These are phyloP conservation scores for Fusarium papillatum DNA, from an alignment of 2,329 filamentous ascomycete species.

Conservation along the genomic window DNA sequence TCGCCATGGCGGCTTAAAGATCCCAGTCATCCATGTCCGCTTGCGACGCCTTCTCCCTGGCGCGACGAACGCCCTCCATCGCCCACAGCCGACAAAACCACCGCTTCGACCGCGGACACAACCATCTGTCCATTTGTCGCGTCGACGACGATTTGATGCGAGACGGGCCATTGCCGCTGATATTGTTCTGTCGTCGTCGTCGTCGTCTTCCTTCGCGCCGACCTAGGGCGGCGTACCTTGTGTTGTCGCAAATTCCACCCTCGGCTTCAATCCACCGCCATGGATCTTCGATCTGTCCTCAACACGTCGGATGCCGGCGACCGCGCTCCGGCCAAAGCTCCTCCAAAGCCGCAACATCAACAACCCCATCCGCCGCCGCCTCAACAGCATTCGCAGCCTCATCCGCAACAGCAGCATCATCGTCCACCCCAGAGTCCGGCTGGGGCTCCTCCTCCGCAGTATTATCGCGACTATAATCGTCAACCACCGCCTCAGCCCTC, in stretches of 20 bases:
- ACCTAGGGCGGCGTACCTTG: conserved; percentile 23
- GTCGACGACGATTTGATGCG: conserved; percentile 35
- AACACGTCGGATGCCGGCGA: conserved; percentile 65
- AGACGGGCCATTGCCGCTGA: conserved; percentile 33
- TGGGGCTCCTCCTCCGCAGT: conserved; percentile 45
- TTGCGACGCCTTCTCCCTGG: conserved; percentile 43
- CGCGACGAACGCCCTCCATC: conserved; percentile 42
- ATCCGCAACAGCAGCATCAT: conserved; percentile 56
- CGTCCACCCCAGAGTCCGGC: conserved; percentile 55
- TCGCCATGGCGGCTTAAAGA: conserved; percentile 47
- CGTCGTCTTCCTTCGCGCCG: conserved; percentile 34
- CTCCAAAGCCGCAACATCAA: conserved; percentile 50
- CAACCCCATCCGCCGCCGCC: conserved; percentile 49
- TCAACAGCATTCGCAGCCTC: conserved; percentile 47
- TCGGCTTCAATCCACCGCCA: conserved; percentile 34
- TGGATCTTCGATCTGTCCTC: conserved; percentile 69
- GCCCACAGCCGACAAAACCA: conserved; percentile 8
- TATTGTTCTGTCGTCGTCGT: conserved; percentile 38
- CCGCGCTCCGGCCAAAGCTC: conserved; percentile 50
- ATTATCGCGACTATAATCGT: conserved; percentile 66
- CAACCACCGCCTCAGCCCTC: conserved; percentile 62
- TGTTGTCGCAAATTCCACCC: conserved; percentile 31
- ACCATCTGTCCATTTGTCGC: conserved; percentile 22
- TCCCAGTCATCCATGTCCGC: conserved; percentile 46
- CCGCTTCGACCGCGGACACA: conserved; percentile 14